Conservation (phyloP, 768 basidiomycete genomes). For the Pleurotus ostreatus region DNA sequence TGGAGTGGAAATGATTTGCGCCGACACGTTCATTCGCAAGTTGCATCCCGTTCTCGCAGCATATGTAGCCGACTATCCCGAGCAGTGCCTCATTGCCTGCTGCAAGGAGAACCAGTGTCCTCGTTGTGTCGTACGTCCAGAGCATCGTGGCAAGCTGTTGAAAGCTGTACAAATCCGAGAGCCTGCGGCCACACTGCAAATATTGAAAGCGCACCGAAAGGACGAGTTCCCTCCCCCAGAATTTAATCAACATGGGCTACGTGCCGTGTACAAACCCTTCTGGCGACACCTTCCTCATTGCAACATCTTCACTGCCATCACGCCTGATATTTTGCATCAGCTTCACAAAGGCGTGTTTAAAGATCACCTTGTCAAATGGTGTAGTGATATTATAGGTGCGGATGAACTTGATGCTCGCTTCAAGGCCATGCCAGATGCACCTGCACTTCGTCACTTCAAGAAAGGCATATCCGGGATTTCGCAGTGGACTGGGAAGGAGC, state of each 20-base stretch:
- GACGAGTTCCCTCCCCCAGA: background rate
- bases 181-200: background rate
- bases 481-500: slow-evolving; percentile 35
- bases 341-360: slow-evolving; percentile 45
- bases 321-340: slow-evolving; percentile 40
- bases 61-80: slow-evolving; percentile 31
- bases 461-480: slow-evolving; percentile 34
- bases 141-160: slow-evolving; percentile 11
- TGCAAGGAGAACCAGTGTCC: slow-evolving; percentile 23
- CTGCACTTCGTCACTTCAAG: slow-evolving; percentile 29
- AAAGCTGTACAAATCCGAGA: background rate
- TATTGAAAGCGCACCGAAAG: background rate
- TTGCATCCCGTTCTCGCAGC: slow-evolving; percentile 30
- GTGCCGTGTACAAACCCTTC: slow-evolving; percentile 24
- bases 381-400: slow-evolving; percentile 12
- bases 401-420: slow-evolving; percentile 30
- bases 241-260: background rate
- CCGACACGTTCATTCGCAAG: slow-evolving; percentile 20
- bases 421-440: slow-evolving; percentile 19
- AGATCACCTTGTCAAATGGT: slow-evolving; percentile 37
- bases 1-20: slow-evolving; percentile 31
- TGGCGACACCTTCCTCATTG: slow-evolving; percentile 34
- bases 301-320: slow-evolving; percentile 33
- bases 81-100: slow-evolving; percentile 30
- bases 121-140: slow-evolving; percentile 16